Conservation (phyloP, 2,329 filamentous ascomycete genomes). For the Neonectria coccinea region DNA sequence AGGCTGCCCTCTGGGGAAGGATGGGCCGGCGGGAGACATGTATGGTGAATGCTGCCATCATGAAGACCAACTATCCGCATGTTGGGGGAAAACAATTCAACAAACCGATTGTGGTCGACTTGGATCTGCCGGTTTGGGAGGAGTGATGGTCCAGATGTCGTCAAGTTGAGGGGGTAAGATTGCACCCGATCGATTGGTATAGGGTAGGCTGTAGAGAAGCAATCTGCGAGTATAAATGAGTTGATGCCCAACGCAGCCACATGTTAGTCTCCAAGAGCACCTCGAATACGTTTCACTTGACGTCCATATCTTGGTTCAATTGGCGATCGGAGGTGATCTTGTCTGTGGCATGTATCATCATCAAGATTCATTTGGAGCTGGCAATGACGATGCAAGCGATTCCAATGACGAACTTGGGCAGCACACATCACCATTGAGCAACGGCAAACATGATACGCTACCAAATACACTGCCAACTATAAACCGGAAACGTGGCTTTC, state of each 20-base stretch:
- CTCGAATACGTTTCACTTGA: constrained; percentile 29
- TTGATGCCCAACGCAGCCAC: constrained; percentile 44
- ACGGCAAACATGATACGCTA: constrained; percentile 13
- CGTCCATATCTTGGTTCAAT: not conserved
- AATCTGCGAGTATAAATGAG: not conserved
- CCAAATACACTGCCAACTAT: constrained; percentile 22
- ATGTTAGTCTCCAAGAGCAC: constrained; percentile 18
- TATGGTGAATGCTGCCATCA: constrained; percentile 82
- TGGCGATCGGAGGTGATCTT: constrained; percentile 9
- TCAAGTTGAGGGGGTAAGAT: not conserved
- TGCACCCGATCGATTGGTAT: constrained; percentile 4
- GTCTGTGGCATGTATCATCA: constrained; percentile 8
- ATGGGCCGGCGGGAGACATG: constrained; percentile 74
- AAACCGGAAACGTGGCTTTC: constrained; percentile 13
- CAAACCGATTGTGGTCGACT: constrained; percentile 86
- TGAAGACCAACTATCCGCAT: constrained; percentile 75
- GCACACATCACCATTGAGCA: constrained; percentile 27
- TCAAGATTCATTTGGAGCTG: constrained; percentile 9
- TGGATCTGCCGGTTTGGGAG: constrained; percentile 72
- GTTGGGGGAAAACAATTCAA: constrained; percentile 73
- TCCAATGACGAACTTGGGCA: constrained; percentile 10
- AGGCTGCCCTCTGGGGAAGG: constrained; percentile 54
- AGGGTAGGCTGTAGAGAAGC: constrained; percentile 22
- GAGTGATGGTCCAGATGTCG: constrained; percentile 23
- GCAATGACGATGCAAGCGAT: constrained; percentile 5